These are phyloP conservation scores for Candida patagonica DNA, from an alignment of 805 yeast species.

Conservation along the genomic window DNA sequence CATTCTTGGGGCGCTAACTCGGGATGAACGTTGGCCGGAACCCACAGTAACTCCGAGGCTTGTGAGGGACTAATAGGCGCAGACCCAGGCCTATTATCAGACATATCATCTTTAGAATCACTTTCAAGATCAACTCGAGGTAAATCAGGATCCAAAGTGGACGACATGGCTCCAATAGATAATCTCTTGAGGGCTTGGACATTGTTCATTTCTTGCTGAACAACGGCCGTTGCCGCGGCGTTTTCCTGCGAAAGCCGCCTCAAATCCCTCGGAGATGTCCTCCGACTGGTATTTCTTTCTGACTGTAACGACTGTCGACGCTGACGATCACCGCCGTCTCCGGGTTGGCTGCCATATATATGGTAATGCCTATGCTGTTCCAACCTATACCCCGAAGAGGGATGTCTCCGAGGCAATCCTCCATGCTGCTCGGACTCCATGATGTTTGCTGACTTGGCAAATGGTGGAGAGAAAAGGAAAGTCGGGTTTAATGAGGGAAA, in stretches of 20 bases:
- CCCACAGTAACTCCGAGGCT: slow-evolving; percentile 58
- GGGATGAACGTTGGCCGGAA: slow-evolving; percentile 91
- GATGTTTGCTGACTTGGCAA: too few species aligned
- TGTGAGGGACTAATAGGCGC: slow-evolving; percentile 10
- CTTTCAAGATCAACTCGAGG: slow-evolving; percentile 15
- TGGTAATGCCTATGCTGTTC: too few species aligned
- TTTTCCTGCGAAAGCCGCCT: slow-evolving; percentile 11
- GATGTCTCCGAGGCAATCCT: too few species aligned
- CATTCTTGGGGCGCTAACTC: slow-evolving; percentile 86
- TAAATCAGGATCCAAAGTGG: slow-evolving; percentile 33
- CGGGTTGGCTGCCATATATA: too few species aligned
- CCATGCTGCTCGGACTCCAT: too few species aligned
- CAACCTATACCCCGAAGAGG: too few species aligned
- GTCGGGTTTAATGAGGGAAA: too few species aligned
- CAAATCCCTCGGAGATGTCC: slow-evolving; percentile 5
- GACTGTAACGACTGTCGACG: too few species aligned
- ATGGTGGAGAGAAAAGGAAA: too few species aligned
- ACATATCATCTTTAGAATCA: background rate
- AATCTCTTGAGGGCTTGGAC: slow-evolving; percentile 33
- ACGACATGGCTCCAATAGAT: slow-evolving; percentile 28
- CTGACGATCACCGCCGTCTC: too few species aligned
- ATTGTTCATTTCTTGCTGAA: slow-evolving; percentile 33
- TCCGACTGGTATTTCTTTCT: too few species aligned
- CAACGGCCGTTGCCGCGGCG: slow-evolving; percentile 25
- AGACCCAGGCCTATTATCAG: too few species aligned